Percentiles rank a stretch among this genome's conserved stretches.
Conservation (phyloP, 768 basidiomycete species). For the Tylopilus subfusipes region DNA sequence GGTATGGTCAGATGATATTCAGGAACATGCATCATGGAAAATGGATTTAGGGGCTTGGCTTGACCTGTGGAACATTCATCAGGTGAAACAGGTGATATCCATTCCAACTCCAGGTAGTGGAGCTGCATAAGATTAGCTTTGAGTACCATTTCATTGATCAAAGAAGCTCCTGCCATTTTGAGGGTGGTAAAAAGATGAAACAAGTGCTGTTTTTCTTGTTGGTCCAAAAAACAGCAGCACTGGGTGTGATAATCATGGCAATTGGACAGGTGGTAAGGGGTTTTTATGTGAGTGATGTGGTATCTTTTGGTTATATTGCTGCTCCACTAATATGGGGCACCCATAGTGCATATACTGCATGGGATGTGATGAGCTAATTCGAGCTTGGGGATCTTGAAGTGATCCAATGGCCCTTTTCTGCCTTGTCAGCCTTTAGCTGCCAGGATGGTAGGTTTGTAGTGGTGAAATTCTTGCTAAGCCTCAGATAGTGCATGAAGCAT, state of each 20-base stretch:
- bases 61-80: too few species aligned
- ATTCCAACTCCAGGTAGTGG: too few species aligned
- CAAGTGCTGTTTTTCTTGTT: background rate
- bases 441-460: constrained; percentile 5
- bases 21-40: background rate
- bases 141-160: background rate
- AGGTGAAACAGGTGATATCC: too few species aligned
- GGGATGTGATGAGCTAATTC: constrained; percentile 19
- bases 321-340: constrained; percentile 23
- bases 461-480: constrained; percentile 5
- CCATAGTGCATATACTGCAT: constrained; percentile 27
- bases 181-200: constrained; percentile 4
- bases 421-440: background rate
- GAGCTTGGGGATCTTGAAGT: constrained; percentile 18
- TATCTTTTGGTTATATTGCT: constrained; percentile 11
- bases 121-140: background rate
- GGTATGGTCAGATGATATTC: background rate
- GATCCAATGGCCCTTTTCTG: constrained; percentile 3
- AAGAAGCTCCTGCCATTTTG: background rate
- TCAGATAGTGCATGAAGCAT: background rate
- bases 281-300: constrained; percentile 8
- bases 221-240: constrained; percentile 9
- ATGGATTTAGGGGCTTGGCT: too few species aligned
- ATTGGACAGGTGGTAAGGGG: constrained; percentile 2
- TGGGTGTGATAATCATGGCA: constrained; percentile 1